phyloP scores from a whole-genome alignment of 306 rosid genomes.

The Cercis canadensis region DNA sequence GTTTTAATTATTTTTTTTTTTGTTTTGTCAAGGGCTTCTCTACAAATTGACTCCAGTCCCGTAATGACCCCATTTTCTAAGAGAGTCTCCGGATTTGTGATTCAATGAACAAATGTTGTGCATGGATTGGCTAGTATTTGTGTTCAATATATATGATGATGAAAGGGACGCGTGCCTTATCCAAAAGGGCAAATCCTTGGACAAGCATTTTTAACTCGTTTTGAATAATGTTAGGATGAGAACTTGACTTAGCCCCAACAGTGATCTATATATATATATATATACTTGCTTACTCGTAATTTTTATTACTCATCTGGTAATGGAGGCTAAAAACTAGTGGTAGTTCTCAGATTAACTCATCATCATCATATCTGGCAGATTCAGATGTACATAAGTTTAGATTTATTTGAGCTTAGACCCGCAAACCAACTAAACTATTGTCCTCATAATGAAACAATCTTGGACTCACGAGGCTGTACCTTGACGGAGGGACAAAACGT shows the following conservation, averaged over 20 bases:
- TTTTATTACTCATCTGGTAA: not conserved
- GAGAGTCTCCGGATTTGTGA: no score
- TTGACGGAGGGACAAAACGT: slow-evolving; percentile 33
- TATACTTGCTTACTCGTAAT: not conserved
- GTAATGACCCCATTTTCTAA: no score
- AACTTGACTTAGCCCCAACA: no score
- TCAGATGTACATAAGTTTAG: no score
- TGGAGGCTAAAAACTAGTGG: not conserved
- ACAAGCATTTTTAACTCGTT: no score
- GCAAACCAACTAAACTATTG: slow-evolving; percentile 3
- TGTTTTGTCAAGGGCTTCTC: no score
- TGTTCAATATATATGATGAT: slow-evolving; percentile 30
- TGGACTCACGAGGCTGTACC: slow-evolving; percentile 3
- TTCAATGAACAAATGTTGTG: slow-evolving; percentile 1
- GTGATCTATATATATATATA: no score
- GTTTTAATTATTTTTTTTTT: no score
- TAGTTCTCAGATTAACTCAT: not conserved
- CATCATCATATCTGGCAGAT: not conserved
- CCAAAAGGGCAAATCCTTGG: slow-evolving; percentile 40
- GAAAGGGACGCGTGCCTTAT: slow-evolving; percentile 53
- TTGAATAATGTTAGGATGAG: no score
- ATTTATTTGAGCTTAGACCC: not conserved
- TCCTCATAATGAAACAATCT: not conserved
- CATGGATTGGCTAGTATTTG: slow-evolving; percentile 35
- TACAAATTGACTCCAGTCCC: no score